Evolutionary conservation across 2,329 filamentous ascomycete species (phyloP).

Genomic region (Hymenoscyphus linearis): DNA sequence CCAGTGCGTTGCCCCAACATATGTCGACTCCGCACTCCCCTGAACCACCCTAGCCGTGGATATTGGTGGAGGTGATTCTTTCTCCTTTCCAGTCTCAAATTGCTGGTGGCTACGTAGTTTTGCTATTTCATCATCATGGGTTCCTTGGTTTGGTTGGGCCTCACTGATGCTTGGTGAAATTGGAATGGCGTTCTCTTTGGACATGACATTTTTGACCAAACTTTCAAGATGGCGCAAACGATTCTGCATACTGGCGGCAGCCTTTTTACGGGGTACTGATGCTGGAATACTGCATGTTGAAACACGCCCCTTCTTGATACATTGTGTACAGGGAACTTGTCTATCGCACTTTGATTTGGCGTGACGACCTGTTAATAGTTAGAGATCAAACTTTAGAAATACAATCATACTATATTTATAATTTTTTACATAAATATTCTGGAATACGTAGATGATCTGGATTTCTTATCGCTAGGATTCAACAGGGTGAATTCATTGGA

Average conservation of each 20-base stretch:
- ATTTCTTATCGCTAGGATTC: too few relatives aligned
- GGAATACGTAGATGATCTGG: not conserved
- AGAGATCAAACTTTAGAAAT: too few relatives aligned
- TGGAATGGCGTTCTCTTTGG: conserved; percentile 11
- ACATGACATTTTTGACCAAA: conserved; percentile 52
- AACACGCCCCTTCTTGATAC: conserved; percentile 43
- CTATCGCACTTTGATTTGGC: conserved; percentile 46
- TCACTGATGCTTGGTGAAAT: not conserved
- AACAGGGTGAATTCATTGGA: too few relatives aligned
- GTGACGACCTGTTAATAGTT: conserved; percentile 10
- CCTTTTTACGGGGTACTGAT: conserved; percentile 37
- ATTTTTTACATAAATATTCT: too few relatives aligned
- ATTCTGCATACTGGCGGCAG: conserved; percentile 46
- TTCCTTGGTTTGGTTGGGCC: not conserved
- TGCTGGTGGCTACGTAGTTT: not conserved
- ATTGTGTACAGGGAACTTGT: conserved; percentile 46
- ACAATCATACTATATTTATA: not conserved
- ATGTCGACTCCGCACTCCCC: conserved; percentile 37
- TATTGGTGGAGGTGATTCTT: not conserved
- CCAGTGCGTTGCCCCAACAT: conserved; percentile 55
- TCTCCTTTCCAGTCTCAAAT: not conserved
- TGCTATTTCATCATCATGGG: not conserved
- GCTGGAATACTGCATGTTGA: conserved; percentile 46
- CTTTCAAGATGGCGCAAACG: conserved; percentile 50
- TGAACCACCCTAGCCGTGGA: not conserved